Conservation (phyloP, 2,329 filamentous ascomycete species). For the Cordyceps cicadae region DNA sequence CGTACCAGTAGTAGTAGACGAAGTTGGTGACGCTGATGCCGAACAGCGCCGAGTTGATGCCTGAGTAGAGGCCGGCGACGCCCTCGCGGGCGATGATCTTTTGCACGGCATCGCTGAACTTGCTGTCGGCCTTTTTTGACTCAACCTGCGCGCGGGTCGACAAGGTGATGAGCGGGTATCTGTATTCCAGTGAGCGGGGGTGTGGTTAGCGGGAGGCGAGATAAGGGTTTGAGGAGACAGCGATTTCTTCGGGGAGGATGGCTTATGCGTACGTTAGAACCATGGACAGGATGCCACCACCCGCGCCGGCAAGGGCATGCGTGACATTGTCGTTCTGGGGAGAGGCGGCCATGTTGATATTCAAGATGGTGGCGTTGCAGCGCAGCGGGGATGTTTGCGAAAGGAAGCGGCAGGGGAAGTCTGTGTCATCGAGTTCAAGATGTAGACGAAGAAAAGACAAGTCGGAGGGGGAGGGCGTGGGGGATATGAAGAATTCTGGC, state of each 20-base stretch:
- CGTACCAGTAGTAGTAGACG: conserved; percentile 99
- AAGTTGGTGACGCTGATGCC: conserved; percentile 99
- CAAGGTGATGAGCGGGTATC: conserved; percentile 92
- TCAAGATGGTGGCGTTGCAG: conserved; percentile 4
- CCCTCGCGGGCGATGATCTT: conserved; percentile 90
- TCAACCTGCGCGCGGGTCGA: conserved; percentile 97
- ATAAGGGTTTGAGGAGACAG: not conserved
- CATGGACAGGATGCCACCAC: conserved; percentile 93
- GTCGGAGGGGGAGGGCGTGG: not conserved
- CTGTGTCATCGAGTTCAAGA: not conserved
- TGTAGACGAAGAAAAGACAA: not conserved
- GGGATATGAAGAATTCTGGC: not conserved
- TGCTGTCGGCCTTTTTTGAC: conserved; percentile 82
- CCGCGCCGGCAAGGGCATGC: conserved; percentile 85
- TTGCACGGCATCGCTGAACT: conserved; percentile 73
- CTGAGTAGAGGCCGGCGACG: conserved; percentile 79
- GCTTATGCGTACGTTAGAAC: conserved; percentile 63
- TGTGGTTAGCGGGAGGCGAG: not conserved
- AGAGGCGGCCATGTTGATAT: conserved; percentile 34
- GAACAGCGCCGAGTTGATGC: conserved; percentile 88
- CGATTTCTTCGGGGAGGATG: not conserved
- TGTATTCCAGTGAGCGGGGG: conserved; percentile 25
- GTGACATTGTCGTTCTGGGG: conserved; percentile 96
- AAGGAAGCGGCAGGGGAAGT: not conserved
- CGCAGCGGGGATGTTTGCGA: not conserved